These are phyloP conservation scores for Coprinopsis marcescibilis DNA, from an alignment of 768 basidiomycete species.

Conservation along the genomic window DNA sequence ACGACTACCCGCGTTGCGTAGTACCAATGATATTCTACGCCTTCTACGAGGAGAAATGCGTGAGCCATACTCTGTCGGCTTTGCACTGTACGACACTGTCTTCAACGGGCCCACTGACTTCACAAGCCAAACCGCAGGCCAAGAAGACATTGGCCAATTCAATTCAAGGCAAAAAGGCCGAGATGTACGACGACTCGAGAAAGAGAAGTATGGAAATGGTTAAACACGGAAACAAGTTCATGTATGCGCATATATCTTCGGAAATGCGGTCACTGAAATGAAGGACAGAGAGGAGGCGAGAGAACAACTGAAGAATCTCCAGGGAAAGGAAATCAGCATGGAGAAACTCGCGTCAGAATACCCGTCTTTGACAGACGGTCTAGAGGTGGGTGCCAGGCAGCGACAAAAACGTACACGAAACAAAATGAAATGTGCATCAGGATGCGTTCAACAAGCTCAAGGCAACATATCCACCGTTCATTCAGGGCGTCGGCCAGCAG, in stretches of 20 bases:
- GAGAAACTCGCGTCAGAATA: conserved; percentile 23
- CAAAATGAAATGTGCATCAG: conserved; percentile 1
- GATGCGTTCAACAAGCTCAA: conserved; percentile 16
- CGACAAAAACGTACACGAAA: background rate
- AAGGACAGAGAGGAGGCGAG: conserved; percentile 25
- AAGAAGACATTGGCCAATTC: background rate
- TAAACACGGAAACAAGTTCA: conserved; percentile 21
- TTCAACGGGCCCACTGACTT: no score
- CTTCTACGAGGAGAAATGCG: no score
- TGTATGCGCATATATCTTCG: conserved; percentile 21
- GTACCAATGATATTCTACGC: no score
- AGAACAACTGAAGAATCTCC: conserved; percentile 21
- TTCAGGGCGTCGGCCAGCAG: conserved; percentile 29
- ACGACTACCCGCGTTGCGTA: no score
- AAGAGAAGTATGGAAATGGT: conserved; percentile 24
- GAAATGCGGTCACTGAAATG: background rate
- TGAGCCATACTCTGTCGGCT: no score
- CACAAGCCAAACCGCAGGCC: background rate
- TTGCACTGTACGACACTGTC: no score
- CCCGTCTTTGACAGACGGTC: conserved; percentile 16
- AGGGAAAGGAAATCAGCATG: conserved; percentile 22
- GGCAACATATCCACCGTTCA: conserved; percentile 18
- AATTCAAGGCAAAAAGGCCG: background rate
- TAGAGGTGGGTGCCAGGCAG: conserved; percentile 19
- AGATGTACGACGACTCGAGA: conserved; percentile 28